phyloP scores from a whole-genome alignment of 805 yeast genomes.

The Candida ulmi region DNA sequence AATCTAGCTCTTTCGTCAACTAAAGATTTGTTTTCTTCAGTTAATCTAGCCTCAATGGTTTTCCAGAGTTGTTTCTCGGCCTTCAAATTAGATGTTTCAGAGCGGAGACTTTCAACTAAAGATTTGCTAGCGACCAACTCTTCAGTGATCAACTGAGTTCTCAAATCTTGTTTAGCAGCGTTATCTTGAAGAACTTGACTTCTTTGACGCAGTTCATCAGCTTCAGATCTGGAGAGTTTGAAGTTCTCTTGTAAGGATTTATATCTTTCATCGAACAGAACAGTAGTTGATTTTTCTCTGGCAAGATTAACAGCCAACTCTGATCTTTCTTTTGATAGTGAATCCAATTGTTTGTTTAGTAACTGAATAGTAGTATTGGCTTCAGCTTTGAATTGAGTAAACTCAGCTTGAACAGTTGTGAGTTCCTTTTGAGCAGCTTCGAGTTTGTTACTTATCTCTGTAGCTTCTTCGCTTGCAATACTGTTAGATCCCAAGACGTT shows the following conservation, averaged over 20 bases:
- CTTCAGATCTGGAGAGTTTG: slow-evolving; percentile 38
- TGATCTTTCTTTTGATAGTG: slow-evolving; percentile 36
- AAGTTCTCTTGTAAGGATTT: slow-evolving; percentile 35
- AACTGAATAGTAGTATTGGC: slow-evolving; percentile 40
- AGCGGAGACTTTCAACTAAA: slow-evolving; percentile 34
- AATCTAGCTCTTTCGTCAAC: slow-evolving; percentile 54
- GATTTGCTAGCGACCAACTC: slow-evolving; percentile 52
- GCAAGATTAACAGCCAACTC: slow-evolving; percentile 46
- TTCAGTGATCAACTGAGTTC: slow-evolving; percentile 42
- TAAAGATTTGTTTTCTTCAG: slow-evolving; percentile 46
- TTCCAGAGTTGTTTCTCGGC: slow-evolving; percentile 52
- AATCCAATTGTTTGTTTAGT: slow-evolving; percentile 42
- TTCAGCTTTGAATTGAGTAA: slow-evolving; percentile 26
- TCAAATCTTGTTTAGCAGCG: slow-evolving; percentile 41
- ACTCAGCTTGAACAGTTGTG: slow-evolving; percentile 10
- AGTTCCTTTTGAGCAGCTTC: slow-evolving; percentile 13
- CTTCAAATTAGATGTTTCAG: slow-evolving; percentile 41
- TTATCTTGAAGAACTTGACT: slow-evolving; percentile 35
- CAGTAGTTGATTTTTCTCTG: slow-evolving; percentile 46
- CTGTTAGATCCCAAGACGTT: slow-evolving; percentile 12
- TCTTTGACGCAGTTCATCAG: slow-evolving; percentile 36
- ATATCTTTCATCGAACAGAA: slow-evolving; percentile 48
- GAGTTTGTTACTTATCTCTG: slow-evolving; percentile 10
- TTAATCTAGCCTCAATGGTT: slow-evolving; percentile 42
- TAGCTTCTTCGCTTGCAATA: slow-evolving; percentile 4